Evolutionary conservation across 2,329 filamentous ascomycete species (phyloP), one percentile per base, ranked within the genome.

Genomic region (Dactylellina leptospora): DNA sequence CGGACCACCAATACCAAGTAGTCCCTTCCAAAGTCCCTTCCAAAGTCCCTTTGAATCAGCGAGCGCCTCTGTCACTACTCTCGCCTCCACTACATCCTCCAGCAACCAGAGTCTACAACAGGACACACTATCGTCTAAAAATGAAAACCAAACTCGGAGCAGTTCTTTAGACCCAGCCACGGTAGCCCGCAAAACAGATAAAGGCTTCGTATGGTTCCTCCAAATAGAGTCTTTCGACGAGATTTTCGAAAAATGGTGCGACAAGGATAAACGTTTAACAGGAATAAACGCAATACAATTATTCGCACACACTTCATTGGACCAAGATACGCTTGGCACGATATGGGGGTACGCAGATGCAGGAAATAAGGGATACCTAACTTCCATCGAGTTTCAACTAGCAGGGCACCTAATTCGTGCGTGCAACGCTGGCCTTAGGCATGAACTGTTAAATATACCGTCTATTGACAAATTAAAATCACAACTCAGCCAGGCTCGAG

Each of bases 361-460:
- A 20, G 47, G 22, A 8, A 30, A 28, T 33, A 51, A 22, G 18
- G 45, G 47, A 5, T 18, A n/a, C 11, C 16, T 62, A 22, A 30
- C 5, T 5, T 1, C 0, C 11, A 22, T 44, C 4, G 42, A 62
- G 13, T 62, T 51, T 16, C 30, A 42, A 9, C 22, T 62, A 11
- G 58, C 58, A 20, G 22, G 51, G 47, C 58, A 62, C 23, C 36
- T 62, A 10, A 44, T 44, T 18, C 4, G 9, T 8, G 58, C 58
- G 2, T 62, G 47, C 16, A 51, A 10, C 16, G 9, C 8, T 10
- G 33, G 45, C 8, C 30, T 38, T 16, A 23, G 6, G 16, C 8
- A 3, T 16, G n/a, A 10, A n/a, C 18, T 20, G 3, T 25, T 60
- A 3, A 13, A 50, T 8, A 5, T 18, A 4, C 11, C 11, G 1